Evolutionary conservation across 225 moss, liverwort and hornwort species (phyloP), one percentile per base, ranked within the genome.

Genomic region (Climacium dendroides): DNA sequence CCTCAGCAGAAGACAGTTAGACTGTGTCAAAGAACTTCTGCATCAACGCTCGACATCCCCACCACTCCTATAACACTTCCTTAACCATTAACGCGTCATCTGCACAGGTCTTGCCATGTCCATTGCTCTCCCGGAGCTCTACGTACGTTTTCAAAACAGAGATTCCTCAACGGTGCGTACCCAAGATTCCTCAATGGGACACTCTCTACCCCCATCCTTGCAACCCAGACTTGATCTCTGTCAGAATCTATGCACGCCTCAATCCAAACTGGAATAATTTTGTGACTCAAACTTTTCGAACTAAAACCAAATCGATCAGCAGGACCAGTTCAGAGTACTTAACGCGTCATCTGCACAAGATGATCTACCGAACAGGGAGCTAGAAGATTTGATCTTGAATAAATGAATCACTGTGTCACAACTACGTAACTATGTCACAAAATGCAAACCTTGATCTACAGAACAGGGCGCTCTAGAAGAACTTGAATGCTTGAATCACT

Each of bases 31-130:
- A n/a, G n/a, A n/a, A n/a, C n/a, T n/a, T n/a, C n/a, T n/a, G n/a
- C n/a, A n/a, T n/a, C n/a, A 77, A 37, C 37, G 80, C 76, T 85
- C 84, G 85, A 50, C 66, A 89, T 35, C 86, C 90, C 91, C 90
- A 87, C 90, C 88, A 85, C 79, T 90, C 90, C 61, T 80, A 82
- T 79, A 84, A 32, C 48, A 80, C 84, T 10, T 80, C 91, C 58
- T 91, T 85, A 67, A 88, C 18, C n/a, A 61, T 59, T 11, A 79
- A 59, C 19, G 73, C 84, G 16, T 88, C 85, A 23, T 82, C 78
- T 24, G 41, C 88, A 64, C 74, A 74, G 61, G 47, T 55, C 84
- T 88, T 87, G 74, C 63, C 89, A 52, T 73, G 73, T 19, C 78
- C 87, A 58, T 69, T 29, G 35, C 18, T 77, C 58, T 50, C 88